phyloP scores from a whole-genome alignment of 192 early-diverging fungal genomes.

The Phlyctochytrium arcticum region DNA sequence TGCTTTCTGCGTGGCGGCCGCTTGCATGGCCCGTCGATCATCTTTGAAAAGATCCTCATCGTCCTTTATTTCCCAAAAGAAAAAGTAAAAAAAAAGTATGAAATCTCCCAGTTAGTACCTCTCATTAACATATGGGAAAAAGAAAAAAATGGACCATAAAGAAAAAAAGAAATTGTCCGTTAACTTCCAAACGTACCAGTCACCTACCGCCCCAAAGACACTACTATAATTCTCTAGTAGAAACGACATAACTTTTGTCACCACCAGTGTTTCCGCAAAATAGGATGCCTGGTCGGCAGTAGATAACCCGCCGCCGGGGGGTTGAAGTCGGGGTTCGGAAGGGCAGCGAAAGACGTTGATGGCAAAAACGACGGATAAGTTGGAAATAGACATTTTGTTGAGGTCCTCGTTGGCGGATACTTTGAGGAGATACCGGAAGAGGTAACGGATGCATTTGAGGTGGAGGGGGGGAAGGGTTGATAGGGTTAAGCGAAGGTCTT shows the following conservation, averaged over 20 bases:
- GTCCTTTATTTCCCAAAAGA: too few species aligned
- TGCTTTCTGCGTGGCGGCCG: too few species aligned
- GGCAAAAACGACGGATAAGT: constrained; percentile 91
- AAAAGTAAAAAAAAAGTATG: too few species aligned
- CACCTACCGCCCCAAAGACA: constrained; percentile 26
- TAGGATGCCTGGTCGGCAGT: constrained; percentile 23
- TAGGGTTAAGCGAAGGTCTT: constrained; percentile 16
- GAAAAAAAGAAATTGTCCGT: not conserved
- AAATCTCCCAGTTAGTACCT: too few species aligned
- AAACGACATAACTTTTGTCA: constrained; percentile 24
- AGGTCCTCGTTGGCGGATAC: constrained; percentile 11
- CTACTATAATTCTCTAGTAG: constrained; percentile 29
- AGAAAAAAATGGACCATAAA: too few species aligned
- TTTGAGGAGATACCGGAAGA: constrained; percentile 24
- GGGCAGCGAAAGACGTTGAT: constrained; percentile 83
- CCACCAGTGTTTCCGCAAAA: constrained; percentile 28
- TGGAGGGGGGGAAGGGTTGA: constrained; percentile 20
- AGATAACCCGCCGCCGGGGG: not conserved
- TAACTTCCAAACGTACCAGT: not conserved
- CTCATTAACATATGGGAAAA: too few species aligned
- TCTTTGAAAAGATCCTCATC: too few species aligned
- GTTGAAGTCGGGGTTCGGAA: constrained; percentile 20
- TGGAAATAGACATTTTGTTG: constrained; percentile 77
- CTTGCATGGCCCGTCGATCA: too few species aligned
- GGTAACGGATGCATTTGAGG: constrained; percentile 20